Percentiles rank a stretch among this genome's conserved stretches.
phyloP scores from a whole-genome alignment of 345 rosid genomes.

The Rubroshorea leprosula region DNA sequence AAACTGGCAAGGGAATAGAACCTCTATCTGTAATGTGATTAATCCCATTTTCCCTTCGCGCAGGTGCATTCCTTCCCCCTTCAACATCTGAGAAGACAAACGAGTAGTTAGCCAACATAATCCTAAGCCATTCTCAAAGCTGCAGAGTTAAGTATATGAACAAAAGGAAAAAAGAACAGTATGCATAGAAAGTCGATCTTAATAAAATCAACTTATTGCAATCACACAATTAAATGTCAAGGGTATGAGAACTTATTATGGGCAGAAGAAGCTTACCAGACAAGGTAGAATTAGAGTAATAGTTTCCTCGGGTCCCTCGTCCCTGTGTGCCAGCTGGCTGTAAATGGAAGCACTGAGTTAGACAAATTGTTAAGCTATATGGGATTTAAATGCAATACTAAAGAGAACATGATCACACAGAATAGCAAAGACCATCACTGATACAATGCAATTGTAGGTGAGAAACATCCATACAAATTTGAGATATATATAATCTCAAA shows the following conservation, averaged over 20 bases:
- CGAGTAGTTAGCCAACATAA: background rate
- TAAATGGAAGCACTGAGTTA: conserved; percentile 1
- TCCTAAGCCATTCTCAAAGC: background rate
- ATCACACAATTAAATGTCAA: background rate
- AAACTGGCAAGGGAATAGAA: conserved; percentile 22
- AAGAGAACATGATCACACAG: background rate
- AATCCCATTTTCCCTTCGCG: conserved; percentile 55
- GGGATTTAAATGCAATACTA: background rate
- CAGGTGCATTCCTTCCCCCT: conserved; percentile 41
- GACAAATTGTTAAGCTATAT: background rate
- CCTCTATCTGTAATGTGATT: conserved; percentile 34
- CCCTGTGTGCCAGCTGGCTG: conserved; percentile 24
- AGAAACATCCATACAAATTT: background rate
- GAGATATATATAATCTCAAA: no score
- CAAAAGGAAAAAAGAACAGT: background rate
- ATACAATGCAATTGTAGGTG: background rate
- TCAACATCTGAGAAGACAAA: conserved; percentile 32
- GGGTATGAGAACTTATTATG: background rate
- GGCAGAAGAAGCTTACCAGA: conserved; percentile 27
- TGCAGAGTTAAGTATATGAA: background rate
- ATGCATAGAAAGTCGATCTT: background rate
- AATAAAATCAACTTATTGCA: background rate
- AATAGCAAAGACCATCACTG: background rate
- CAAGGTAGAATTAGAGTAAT: conserved; percentile 31
- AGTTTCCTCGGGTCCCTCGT: conserved; percentile 46